Conservation (phyloP, 345 rosid genomes). For the Aegle marmelos region DNA sequence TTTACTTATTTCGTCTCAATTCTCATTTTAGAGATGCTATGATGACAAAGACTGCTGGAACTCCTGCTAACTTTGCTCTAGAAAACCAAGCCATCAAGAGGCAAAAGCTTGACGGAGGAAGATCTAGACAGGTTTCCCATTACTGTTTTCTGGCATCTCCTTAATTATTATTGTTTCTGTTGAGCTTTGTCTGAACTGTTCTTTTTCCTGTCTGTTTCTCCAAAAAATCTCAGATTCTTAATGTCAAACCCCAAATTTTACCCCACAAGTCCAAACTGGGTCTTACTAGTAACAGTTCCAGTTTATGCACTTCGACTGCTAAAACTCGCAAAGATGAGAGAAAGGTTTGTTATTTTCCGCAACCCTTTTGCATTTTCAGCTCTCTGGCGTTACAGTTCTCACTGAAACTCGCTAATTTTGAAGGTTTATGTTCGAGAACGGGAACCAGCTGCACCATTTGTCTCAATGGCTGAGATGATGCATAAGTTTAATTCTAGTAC, state of each 20-base stretch:
- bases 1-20: neutral
- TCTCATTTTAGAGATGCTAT: slow-evolving; percentile 35
- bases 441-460: slow-evolving; percentile 50
- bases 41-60: slow-evolving; percentile 31
- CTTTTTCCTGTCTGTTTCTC: neutral
- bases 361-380: neutral
- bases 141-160: neutral
- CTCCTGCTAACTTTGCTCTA: slow-evolving; percentile 58
- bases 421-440: slow-evolving; percentile 68
- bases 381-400: neutral
- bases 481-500: slow-evolving; percentile 85
- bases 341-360: slow-evolving; percentile 52
- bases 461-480: slow-evolving; percentile 82
- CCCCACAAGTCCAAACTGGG: slow-evolving; percentile 84
- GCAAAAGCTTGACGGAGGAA: slow-evolving; percentile 95
- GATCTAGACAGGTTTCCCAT: slow-evolving; percentile 66
- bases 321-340: slow-evolving; percentile 59
- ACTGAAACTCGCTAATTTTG: neutral
- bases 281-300: slow-evolving; percentile 43
- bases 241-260: slow-evolving; percentile 62
- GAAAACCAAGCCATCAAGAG: slow-evolving; percentile 95
- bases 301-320: slow-evolving; percentile 38
- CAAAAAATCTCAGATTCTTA: slow-evolving; percentile 59
- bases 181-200: neutral
- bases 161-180: neutral